Conservation (phyloP, 2,329 filamentous ascomycete genomes). For the Volutella citrinella region DNA sequence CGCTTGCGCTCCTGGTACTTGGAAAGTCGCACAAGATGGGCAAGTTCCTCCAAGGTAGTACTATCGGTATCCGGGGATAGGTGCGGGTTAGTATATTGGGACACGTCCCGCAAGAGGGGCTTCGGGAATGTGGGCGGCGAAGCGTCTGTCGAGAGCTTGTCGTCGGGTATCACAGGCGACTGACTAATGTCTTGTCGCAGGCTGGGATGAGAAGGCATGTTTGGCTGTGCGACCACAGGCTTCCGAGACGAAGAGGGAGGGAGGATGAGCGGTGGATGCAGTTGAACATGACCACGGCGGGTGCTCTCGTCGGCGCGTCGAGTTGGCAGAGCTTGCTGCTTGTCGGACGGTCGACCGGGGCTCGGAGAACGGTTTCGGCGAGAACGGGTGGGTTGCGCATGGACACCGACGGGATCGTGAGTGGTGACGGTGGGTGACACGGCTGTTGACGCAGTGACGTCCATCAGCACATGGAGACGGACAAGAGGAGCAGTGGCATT, state of each 20-base stretch:
- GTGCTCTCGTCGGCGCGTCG: slow-evolving; percentile 45
- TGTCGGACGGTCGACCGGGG: slow-evolving; percentile 48
- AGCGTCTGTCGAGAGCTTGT: slow-evolving; percentile 38
- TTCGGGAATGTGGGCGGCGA: slow-evolving; percentile 40
- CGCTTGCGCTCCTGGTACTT: slow-evolving; percentile 81
- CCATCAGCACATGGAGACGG: slow-evolving; percentile 25
- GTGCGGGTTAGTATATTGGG: slow-evolving; percentile 62
- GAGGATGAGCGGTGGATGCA: slow-evolving; percentile 34
- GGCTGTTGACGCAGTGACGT: slow-evolving; percentile 24
- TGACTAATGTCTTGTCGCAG: slow-evolving; percentile 26
- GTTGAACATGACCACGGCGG: slow-evolving; percentile 36
- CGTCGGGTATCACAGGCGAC: slow-evolving; percentile 27
- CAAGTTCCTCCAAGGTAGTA: slow-evolving; percentile 73
- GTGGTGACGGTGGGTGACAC: slow-evolving; percentile 30
- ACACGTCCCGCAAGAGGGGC: slow-evolving; percentile 63
- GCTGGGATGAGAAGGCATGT: slow-evolving; percentile 27
- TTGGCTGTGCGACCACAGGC: slow-evolving; percentile 48
- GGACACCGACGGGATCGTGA: slow-evolving; percentile 46
- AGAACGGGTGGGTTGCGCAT: slow-evolving; percentile 47
- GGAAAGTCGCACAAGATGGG: slow-evolving; percentile 72
- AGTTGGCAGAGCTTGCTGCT: slow-evolving; percentile 37
- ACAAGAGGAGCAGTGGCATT: slow-evolving; percentile 1
- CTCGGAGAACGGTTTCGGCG: slow-evolving; percentile 53
- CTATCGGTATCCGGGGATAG: slow-evolving; percentile 59
- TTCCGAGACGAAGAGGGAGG: slow-evolving; percentile 42